Conservation (phyloP, 805 yeast species). For the Candida broadrunensis region DNA sequence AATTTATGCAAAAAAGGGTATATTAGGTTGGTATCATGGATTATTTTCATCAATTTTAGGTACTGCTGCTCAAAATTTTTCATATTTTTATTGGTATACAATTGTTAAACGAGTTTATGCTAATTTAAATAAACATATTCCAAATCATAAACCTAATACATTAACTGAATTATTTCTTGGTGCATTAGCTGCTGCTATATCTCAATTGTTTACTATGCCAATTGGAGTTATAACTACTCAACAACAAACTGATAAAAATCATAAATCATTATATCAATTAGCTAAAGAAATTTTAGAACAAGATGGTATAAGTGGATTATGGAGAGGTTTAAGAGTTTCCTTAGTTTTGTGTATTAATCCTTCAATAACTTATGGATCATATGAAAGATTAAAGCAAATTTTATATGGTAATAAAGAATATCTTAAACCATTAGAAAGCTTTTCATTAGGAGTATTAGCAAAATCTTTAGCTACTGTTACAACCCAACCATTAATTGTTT, state of each 20-base stretch:
- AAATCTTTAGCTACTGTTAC: conserved; percentile 75
- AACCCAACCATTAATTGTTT: conserved; percentile 82
- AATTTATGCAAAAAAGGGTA: conserved; percentile 58
- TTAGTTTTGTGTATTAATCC: conserved; percentile 78
- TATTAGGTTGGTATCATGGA: conserved; percentile 72
- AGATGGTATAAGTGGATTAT: conserved; percentile 69
- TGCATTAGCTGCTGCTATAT: conserved; percentile 77
- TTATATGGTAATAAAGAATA: conserved; percentile 41
- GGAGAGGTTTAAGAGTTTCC: conserved; percentile 83
- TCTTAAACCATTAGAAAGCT: conserved; percentile 63
- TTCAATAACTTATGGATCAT: conserved; percentile 81
- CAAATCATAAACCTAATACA: conserved; percentile 47
- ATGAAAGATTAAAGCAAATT: conserved; percentile 59
- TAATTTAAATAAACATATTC: conserved; percentile 29
- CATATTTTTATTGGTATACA: conserved; percentile 87
- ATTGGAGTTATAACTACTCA: conserved; percentile 67
- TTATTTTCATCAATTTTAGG: conserved; percentile 64
- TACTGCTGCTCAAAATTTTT: conserved; percentile 73
- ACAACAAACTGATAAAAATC: conserved; percentile 51
- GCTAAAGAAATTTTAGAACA: conserved; percentile 50
- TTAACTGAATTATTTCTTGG: conserved; percentile 70
- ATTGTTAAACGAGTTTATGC: conserved; percentile 59
- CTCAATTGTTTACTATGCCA: conserved; percentile 81
- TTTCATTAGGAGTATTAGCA: conserved; percentile 72
- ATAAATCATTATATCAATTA: conserved; percentile 28